Base-by-base conservation (phyloP, 306 rosid species). In the cucumber (Cucumis sativus) region DNA sequence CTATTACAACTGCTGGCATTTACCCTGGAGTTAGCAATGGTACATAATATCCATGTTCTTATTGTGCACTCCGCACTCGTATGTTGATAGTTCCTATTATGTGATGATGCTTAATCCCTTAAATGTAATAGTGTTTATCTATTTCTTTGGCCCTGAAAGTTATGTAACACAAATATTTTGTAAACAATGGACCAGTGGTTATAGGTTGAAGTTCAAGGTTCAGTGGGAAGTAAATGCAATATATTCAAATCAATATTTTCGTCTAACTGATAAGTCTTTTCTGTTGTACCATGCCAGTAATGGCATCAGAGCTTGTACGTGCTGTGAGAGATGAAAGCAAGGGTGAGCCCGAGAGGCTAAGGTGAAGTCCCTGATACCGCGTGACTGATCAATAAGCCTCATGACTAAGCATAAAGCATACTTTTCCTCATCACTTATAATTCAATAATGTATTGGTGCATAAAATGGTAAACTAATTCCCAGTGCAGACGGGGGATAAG, bases 1-100 rank as follows among this genome's bases (percentile, higher is more conserved):
- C 98, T 15, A 88, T 94, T 74, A 94, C 91, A 60, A 92, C 98
- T 0, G 93, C 84, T 33, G 98, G 98, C 78, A 92, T 94, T 79
- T 94, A 88, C 82, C 98, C 98, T 60, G 97, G 96, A 87, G 96
- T 94, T 83, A 94, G 97, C 95, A 92, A 90, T 84, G 97, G 98
- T 94, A 72, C 85, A 81, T 57, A 47, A 78, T 81, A 52, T 88
- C 61, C 30, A 81, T 85, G 49, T 81, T 82, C 45, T 65, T 17
- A 35, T 35, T 12, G 12, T 71, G 57, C 23, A 7, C n/a, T 25
- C 8, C 16, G 57, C 23, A 13, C n/a, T 15, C 8, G 16, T 15
- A 51, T 51, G 20, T 72, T 17, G 61, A 15, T 51, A 23, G 45
- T 72, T 71, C 59, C 30, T 72, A 72, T 28, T 33, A 30, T 49